Conservation (phyloP, 2,329 filamentous ascomycete species). For the Colletotrichum agaves region DNA sequence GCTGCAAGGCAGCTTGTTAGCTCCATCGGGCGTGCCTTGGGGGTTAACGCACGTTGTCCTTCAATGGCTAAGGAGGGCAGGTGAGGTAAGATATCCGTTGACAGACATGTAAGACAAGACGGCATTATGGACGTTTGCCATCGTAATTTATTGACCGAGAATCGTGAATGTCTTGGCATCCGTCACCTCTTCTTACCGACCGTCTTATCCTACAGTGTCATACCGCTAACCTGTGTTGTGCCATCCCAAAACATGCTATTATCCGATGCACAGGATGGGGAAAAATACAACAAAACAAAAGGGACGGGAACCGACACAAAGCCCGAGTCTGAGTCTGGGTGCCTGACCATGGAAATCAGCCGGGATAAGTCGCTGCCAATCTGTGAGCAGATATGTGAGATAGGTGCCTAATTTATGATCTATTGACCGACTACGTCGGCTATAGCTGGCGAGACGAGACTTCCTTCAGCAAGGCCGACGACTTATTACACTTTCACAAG, state of each 20-base stretch:
- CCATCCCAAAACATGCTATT: background rate
- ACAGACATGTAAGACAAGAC: background rate
- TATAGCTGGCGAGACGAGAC: slow-evolving; percentile 1
- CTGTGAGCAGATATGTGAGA: background rate
- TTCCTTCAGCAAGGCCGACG: slow-evolving; percentile 14
- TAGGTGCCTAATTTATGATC: slow-evolving; percentile 10
- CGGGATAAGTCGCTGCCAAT: background rate
- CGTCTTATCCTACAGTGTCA: background rate
- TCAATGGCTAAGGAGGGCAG: background rate
- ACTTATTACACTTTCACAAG: slow-evolving; percentile 29
- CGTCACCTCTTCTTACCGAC: background rate
- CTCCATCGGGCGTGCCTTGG: slow-evolving; percentile 33
- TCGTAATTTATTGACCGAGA: background rate
- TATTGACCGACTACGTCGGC: slow-evolving; percentile 3
- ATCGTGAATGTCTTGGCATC: background rate
- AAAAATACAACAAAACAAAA: background rate
- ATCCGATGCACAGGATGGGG: too few species aligned
- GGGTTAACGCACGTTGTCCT: slow-evolving; percentile 9
- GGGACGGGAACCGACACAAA: background rate
- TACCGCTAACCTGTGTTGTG: background rate
- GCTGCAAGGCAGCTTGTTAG: slow-evolving; percentile 36
- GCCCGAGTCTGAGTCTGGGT: slow-evolving; percentile 1
- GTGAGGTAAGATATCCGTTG: background rate
- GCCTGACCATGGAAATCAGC: background rate
- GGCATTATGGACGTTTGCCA: background rate